phyloP scores from a whole-genome alignment of 768 basidiomycete species.

The Rhizopogon roseolus region DNA sequence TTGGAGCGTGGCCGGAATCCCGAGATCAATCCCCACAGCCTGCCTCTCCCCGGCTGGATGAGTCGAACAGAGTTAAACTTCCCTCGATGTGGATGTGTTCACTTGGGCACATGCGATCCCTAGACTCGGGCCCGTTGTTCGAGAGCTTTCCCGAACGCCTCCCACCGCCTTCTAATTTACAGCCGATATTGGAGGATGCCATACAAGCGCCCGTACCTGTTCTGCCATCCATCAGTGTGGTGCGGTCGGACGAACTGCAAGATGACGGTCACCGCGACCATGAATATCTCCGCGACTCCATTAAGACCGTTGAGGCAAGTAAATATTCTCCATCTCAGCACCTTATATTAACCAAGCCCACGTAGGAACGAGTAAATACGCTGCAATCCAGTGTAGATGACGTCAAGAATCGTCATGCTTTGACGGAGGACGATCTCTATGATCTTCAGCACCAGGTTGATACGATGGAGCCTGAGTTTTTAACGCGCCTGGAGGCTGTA shows the following conservation, averaged over 20 bases:
- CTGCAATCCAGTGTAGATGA: constrained; percentile 16
- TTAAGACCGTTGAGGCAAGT: constrained; percentile 19
- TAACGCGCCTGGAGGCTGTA: constrained; percentile 20
- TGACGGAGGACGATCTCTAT: constrained; percentile 24
- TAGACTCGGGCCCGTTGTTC: background rate
- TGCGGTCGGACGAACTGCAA: background rate
- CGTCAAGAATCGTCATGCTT: constrained; percentile 18
- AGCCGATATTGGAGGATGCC: background rate
- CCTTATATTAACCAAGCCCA: background rate
- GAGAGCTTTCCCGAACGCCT: background rate
- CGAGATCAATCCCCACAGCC: constrained; percentile 28
- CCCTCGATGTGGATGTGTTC: background rate
- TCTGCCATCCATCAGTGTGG: background rate
- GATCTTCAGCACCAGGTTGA: constrained; percentile 35
- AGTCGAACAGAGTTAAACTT: background rate
- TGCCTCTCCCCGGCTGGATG: constrained; percentile 1
- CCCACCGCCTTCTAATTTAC: background rate
- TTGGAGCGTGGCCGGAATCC: constrained; percentile 41
- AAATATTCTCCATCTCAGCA: background rate
- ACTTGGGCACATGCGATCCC: background rate
- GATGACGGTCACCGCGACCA: background rate
- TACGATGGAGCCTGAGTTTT: constrained; percentile 30
- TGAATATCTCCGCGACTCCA: constrained; percentile 1
- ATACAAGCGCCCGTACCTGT: background rate
- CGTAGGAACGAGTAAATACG: constrained; percentile 18